Conservation (phyloP, 1,139 yeast genomes). For the Debaryomyces subglobosus region DNA sequence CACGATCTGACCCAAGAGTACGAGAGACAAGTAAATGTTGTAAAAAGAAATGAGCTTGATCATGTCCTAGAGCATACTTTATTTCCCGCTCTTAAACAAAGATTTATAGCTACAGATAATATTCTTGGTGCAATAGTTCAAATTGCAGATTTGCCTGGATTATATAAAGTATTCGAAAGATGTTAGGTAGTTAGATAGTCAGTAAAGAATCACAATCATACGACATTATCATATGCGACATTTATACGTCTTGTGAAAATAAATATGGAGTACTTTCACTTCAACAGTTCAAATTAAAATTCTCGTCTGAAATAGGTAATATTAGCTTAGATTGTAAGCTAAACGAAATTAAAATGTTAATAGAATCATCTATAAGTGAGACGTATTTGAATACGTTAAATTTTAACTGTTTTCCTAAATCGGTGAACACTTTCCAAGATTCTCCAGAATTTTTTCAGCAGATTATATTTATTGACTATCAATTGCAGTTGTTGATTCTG, state of each 20-base stretch:
- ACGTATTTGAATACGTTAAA: conserved; percentile 31
- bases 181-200: conserved; percentile 45
- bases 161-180: conserved; percentile 90
- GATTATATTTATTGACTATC: conserved; percentile 43
- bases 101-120: conserved; percentile 65
- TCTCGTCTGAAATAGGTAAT: neutral
- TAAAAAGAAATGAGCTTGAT: conserved; percentile 25
- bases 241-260: neutral
- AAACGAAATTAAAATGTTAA: conserved; percentile 17
- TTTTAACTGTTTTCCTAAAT: conserved; percentile 44
- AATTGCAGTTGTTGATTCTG: conserved; percentile 38
- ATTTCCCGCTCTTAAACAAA: conserved; percentile 67
- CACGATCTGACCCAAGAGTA: conserved; percentile 18
- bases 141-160: conserved; percentile 88
- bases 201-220: neutral
- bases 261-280: neutral
- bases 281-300: neutral
- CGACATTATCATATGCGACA: conserved; percentile 5
- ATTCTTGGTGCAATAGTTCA: conserved; percentile 66
- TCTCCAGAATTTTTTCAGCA: conserved; percentile 42
- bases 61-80: conserved; percentile 55
- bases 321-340: neutral
- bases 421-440: conserved; percentile 37
- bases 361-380: conserved; percentile 28
- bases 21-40: conserved; percentile 17